Base-by-base conservation (phyloP, 2,329 filamentous ascomycete genomes). In the Colletotrichum cereale region DNA sequence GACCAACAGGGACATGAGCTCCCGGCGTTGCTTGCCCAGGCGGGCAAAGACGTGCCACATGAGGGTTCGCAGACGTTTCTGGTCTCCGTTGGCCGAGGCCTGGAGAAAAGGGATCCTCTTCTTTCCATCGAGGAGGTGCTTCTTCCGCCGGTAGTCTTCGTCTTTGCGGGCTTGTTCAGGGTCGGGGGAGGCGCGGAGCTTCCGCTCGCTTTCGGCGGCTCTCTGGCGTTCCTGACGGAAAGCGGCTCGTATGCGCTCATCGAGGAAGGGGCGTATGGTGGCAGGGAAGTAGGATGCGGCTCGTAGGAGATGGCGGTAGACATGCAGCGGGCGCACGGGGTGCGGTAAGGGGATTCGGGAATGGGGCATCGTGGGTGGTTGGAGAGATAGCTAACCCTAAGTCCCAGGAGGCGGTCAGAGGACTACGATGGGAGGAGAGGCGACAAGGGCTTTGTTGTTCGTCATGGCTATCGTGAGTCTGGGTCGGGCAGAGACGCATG, bases 251-350 rank as follows among this genome's bases (percentile, higher is more conserved):
- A 90, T 85, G 42, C 81, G 81, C 8, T 80, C 75, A 56, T 80
- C 77, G 64, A 88, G 79, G 65, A 82, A 84, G 2, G 80, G 78
- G 48, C 84, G 85, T 70, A 86, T 87, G 48, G 85, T 79, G 2
- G 83, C 82, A 1, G 89, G 88, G 2, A 91, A 85, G 76, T 92
- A 92, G 36, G 87, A 86, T 48, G 84, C 82, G 80, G 91, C 88
- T 71, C 90, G 88, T 44, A 91, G 86, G 29, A 91, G 81, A 69
- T 88, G 84, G 67, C 90, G 86, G 78, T 90, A 91, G 57, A 89
- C 79, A 74, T 86, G 84, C 18, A 85, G 75, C 5, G 82, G 73
- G 1, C 74, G 76, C 12, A 66, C 73, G 14, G 81, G 80, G 48
- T 78, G 75, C 24, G 78, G 78, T 29, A 84, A 79, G 62, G 78